Conservation (phyloP, 2,329 filamentous ascomycete species). For the Cordyceps javanica region DNA sequence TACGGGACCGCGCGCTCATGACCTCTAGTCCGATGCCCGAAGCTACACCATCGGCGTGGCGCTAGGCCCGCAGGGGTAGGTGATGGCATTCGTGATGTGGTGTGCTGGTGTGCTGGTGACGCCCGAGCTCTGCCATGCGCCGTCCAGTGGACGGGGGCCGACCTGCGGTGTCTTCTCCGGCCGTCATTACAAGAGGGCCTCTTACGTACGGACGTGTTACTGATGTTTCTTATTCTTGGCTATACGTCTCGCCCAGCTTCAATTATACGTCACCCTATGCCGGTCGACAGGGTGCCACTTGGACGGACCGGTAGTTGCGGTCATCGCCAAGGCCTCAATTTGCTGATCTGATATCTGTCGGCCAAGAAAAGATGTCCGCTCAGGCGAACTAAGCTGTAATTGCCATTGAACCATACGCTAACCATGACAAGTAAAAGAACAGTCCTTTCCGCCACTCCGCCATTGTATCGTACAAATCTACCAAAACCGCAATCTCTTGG, state of each 20-base stretch:
- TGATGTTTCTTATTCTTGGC: too few relatives aligned
- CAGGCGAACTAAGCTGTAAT: not conserved
- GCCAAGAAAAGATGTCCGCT: not conserved
- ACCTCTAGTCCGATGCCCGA: conserved; percentile 6
- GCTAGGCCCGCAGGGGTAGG: conserved; percentile 11
- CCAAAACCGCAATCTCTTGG: not conserved
- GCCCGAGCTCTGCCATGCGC: not conserved
- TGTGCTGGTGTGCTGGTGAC: not conserved
- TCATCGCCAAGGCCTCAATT: conserved; percentile 2
- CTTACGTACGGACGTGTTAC: too few relatives aligned
- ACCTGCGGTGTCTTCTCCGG: not conserved
- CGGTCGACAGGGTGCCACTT: too few relatives aligned
- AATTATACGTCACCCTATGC: too few relatives aligned
- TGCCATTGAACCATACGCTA: not conserved
- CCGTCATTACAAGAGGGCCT: not conserved
- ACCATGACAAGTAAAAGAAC: not conserved
- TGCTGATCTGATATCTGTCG: not conserved
- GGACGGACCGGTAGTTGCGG: too few relatives aligned
- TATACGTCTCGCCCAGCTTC: not conserved
- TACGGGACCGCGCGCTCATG: conserved; percentile 1
- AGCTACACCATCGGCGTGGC: conserved; percentile 9
- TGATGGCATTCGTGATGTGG: not conserved
- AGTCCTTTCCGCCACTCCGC: not conserved
- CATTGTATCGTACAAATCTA: not conserved
- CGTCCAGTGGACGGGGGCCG: not conserved